phyloP scores from a whole-genome alignment of 2,329 filamentous ascomycete species.

The Cladophialophora chaetospira region DNA sequence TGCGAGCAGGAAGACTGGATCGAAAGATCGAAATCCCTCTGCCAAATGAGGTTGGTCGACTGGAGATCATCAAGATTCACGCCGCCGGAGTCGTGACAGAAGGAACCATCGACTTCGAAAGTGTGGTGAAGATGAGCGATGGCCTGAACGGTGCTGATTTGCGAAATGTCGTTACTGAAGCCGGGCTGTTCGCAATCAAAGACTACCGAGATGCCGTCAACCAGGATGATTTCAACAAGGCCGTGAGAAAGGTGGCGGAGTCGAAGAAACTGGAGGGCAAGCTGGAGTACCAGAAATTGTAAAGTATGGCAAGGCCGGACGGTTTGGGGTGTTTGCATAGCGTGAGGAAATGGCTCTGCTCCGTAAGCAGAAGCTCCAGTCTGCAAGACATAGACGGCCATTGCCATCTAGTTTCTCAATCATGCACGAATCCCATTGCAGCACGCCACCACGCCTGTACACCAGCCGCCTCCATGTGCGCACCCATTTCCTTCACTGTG shows the following conservation, averaged over 20 bases:
- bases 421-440: slow-evolving; percentile 60
- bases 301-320: slow-evolving; percentile 37
- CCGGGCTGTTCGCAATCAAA: slow-evolving; percentile 96
- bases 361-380: neutral
- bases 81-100: slow-evolving; percentile 81
- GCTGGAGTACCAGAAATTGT: slow-evolving; percentile 95
- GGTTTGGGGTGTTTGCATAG: slow-evolving; percentile 12
- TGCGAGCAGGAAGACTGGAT: slow-evolving; percentile 90
- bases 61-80: slow-evolving; percentile 99
- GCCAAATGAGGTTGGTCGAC: slow-evolving; percentile 91
- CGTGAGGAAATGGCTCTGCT: slow-evolving; percentile 2
- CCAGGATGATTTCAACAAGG: slow-evolving; percentile 99
- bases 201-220: slow-evolving; percentile 95
- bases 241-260: slow-evolving; percentile 94
- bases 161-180: slow-evolving; percentile 96
- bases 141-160: slow-evolving; percentile 96
- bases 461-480: slow-evolving; percentile 61
- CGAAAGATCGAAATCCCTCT: slow-evolving; percentile 97
- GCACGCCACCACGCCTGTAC: slow-evolving; percentile 67
- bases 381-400: neutral
- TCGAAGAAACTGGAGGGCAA: slow-evolving; percentile 98
- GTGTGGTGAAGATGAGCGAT: slow-evolving; percentile 99
- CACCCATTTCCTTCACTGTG: slow-evolving; percentile 66
- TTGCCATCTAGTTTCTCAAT: slow-evolving; percentile 4
- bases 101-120: slow-evolving; percentile 97